phyloP scores from a whole-genome alignment of 2,329 filamentous ascomycete genomes.

The Sporothrix inflata region DNA sequence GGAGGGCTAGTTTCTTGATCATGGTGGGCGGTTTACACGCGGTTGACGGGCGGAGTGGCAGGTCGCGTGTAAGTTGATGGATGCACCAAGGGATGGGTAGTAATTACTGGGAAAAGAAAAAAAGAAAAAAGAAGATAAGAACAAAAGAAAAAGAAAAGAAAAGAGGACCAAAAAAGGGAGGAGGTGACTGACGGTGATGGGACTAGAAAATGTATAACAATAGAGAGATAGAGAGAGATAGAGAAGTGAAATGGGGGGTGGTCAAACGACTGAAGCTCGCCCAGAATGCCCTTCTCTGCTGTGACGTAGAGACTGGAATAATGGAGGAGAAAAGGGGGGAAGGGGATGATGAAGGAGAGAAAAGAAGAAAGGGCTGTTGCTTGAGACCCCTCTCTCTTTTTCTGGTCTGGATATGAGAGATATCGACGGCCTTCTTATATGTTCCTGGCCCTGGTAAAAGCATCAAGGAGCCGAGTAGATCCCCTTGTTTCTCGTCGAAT shows the following conservation, averaged over 20 bases:
- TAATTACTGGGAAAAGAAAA: background rate
- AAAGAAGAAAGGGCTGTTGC: background rate
- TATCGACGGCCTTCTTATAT: conserved; percentile 15
- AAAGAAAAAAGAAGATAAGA: background rate
- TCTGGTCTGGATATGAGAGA: background rate
- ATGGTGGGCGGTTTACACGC: conserved; percentile 11
- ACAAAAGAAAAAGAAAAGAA: background rate
- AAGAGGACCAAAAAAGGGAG: background rate
- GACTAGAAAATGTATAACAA: background rate
- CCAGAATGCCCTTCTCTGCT: background rate
- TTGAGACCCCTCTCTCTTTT: background rate
- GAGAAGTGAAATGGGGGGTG: conserved; percentile 8
- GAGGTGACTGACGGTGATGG: background rate
- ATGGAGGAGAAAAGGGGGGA: background rate
- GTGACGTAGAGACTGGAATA: background rate
- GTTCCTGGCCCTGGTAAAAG: too few relatives aligned
- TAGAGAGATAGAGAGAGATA: background rate
- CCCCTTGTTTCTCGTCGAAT: background rate
- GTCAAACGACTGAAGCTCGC: background rate
- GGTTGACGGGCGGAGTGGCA: background rate
- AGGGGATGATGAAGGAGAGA: background rate
- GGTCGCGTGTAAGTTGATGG: background rate
- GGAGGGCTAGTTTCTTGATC: conserved; percentile 30
- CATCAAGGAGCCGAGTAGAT: background rate
- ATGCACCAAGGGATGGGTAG: background rate